phyloP scores from a whole-genome alignment of 306 rosid genomes.

The Lathyrus sativus region DNA sequence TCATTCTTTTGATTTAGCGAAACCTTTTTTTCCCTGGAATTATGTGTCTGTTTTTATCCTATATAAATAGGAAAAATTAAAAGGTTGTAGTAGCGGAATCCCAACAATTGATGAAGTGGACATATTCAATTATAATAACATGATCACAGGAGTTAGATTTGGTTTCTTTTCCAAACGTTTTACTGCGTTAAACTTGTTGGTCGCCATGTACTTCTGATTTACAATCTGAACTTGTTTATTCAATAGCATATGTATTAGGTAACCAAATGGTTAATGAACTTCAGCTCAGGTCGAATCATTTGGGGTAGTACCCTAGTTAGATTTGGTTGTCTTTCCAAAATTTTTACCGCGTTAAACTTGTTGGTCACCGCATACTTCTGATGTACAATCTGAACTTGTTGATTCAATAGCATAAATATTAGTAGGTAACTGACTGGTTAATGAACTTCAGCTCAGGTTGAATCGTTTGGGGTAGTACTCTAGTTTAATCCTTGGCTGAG shows the following conservation, averaged over 20 bases:
- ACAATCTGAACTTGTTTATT: conserved; percentile 24
- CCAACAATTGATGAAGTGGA: conserved; percentile 5
- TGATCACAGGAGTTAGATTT: conserved; percentile 20
- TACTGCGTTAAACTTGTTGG: conserved; percentile 19
- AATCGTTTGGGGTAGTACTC: not conserved
- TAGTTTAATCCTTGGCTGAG: not conserved
- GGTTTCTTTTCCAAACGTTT: conserved; percentile 8
- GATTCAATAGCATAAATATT: conserved; percentile 17
- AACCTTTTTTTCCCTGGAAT: not conserved
- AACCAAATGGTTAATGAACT: not conserved
- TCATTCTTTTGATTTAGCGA: conserved; percentile 3
- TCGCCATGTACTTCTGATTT: conserved; percentile 20
- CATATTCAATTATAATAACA: conserved; percentile 28
- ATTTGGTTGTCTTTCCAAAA: conserved; percentile 25
- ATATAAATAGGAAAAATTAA: conserved; percentile 9
- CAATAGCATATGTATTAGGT: conserved; percentile 6
- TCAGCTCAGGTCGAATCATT: not conserved
- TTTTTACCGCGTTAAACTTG: conserved; percentile 15
- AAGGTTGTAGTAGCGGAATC: conserved; percentile 22
- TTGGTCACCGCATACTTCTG: conserved; percentile 5
- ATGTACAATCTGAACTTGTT: conserved; percentile 21
- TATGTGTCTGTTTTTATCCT: conserved; percentile 2
- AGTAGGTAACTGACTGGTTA: not conserved
- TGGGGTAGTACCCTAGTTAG: not conserved
- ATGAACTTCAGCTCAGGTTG: not conserved